Percentiles rank a stretch among this genome's conserved stretches.
Evolutionary conservation across 2,329 filamentous ascomycete species (phyloP).

Genomic region (Orbilia brochopaga): DNA sequence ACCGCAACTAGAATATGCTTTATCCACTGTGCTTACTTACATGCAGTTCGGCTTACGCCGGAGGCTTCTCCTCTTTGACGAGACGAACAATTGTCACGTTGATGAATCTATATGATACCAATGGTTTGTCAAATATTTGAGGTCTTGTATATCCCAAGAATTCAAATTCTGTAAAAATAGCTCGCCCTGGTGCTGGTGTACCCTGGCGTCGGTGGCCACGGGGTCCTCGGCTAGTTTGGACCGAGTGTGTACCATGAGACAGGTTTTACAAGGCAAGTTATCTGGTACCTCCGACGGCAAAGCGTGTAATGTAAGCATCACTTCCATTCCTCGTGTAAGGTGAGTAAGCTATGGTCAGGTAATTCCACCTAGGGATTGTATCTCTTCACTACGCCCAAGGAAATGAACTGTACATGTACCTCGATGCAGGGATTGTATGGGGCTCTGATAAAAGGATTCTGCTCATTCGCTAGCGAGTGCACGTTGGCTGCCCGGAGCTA

Average conservation of each 20-base stretch:
- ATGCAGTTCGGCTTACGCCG: slow-evolving; percentile 19
- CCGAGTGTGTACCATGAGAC: slow-evolving; percentile 13
- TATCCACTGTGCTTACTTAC: slow-evolving; percentile 22
- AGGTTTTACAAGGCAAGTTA: not conserved
- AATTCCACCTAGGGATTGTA: not conserved
- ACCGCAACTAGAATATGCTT: slow-evolving; percentile 12
- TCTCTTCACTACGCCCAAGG: no score
- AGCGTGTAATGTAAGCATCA: slow-evolving; percentile 44
- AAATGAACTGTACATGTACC: no score
- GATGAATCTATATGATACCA: slow-evolving; percentile 32
- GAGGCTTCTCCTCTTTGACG: slow-evolving; percentile 9
- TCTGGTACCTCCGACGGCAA: slow-evolving; percentile 1
- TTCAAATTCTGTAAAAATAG: slow-evolving; percentile 49
- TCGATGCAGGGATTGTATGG: slow-evolving; percentile 34
- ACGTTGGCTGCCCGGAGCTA: slow-evolving; percentile 1
- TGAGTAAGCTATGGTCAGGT: slow-evolving; percentile 39
- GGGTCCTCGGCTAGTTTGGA: slow-evolving; percentile 44
- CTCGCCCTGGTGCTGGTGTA: slow-evolving; percentile 17
- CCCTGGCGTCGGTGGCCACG: slow-evolving; percentile 23
- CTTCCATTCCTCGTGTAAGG: slow-evolving; percentile 19
- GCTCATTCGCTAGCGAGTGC: slow-evolving; percentile 34
- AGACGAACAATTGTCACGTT: slow-evolving; percentile 8
- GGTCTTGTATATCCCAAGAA: slow-evolving; percentile 27
- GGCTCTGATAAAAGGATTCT: slow-evolving; percentile 15
- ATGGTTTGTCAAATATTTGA: slow-evolving; percentile 29